Evolutionary conservation across 257 asterid genomes (phyloP), one percentile per base, ranked within the genome.

Genomic region (Scutellaria galericulata): DNA sequence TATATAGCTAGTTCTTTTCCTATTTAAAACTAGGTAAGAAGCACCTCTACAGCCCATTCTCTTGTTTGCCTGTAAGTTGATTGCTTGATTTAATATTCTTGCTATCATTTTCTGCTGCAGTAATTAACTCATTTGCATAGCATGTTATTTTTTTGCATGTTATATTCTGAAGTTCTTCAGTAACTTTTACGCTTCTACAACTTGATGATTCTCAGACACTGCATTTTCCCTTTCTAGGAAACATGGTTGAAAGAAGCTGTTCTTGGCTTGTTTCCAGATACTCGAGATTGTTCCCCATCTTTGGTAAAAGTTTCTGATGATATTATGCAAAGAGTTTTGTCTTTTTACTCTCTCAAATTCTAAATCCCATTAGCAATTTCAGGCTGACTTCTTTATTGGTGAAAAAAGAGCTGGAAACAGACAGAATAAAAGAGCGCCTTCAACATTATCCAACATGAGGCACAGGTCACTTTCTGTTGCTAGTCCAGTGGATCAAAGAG

Each of bases 241-340:
- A 81, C 84, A 63, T 95, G 99, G 99, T 80, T 95, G 83, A 88
- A 86, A 82, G 96, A 90, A 80, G 77, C 88, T 68, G 97, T 85
- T 67, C 97, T 95, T 68, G 77, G 88, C 78, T 76, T 87, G 86
- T 95, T 95, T 79, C 87, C 92, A 54, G 99, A 95, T 84, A 95
- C 96, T 66, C 84, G 82, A 74, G 96, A 90, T 80, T 90, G 96
- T 82, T 81, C 90, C 70, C 84, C 98, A 10, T 90, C 96, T 66
- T 72, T 95, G 87, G 99, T 95, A 85, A 84, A 78, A 83, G 64
- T 74, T 59, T 60, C 68, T 66, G 13, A 66, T 42, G 13, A 44
- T 74, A 53, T 56, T 50, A 54, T 71, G 62, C 41, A 70, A 60
- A 53, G 27, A 47, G 68, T 37, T 64, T 45, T 63, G 15, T 55